A percentile compares a stretch with the other conserved stretches of the same genome.
Evolutionary conservation across 139 green algal genomes (phyloP).

Genomic region (Chlorella ohadii): DNA sequence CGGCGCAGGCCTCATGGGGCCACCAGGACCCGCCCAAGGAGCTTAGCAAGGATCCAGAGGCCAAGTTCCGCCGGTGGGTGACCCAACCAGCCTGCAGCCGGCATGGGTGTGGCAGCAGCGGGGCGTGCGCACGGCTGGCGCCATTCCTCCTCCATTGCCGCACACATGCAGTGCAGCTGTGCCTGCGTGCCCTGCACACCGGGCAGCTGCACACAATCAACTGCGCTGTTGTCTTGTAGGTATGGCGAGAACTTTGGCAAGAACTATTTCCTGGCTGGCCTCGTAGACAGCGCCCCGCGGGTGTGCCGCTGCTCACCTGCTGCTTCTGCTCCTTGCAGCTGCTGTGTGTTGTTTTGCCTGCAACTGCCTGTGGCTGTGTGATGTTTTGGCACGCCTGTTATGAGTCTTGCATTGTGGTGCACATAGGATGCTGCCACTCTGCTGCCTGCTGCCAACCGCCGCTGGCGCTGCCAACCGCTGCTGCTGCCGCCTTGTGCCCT

Average conservation of each 20-base stretch:
- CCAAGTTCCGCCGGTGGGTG: constrained; percentile 36
- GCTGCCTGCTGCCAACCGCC: too few species aligned
- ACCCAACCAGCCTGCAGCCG: too few species aligned
- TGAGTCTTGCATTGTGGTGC: too few species aligned
- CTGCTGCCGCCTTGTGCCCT: too few species aligned
- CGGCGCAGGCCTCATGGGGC: not conserved
- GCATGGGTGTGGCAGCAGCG: not conserved
- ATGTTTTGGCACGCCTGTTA: too few species aligned
- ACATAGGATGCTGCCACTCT: too few species aligned
- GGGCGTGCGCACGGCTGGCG: not conserved
- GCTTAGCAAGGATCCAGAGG: constrained; percentile 40
- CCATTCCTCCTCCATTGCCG: not conserved
- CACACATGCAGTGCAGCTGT: not conserved
- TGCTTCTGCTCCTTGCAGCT: too few species aligned
- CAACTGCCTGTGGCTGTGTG: too few species aligned
- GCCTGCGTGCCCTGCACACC: not conserved
- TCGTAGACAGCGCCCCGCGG: constrained; percentile 65
- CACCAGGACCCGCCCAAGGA: constrained; percentile 5
- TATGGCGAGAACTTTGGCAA: constrained; percentile 53
- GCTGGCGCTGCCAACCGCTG: too few species aligned
- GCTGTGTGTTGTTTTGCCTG: too few species aligned
- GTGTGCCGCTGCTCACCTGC: constrained; percentile 32
- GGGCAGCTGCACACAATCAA: not conserved
- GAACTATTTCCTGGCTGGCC: constrained; percentile 27
- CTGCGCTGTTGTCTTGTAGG: not conserved